Conservation (phyloP, 208 protist genomes). For the Trypanosoma cruzi region DNA sequence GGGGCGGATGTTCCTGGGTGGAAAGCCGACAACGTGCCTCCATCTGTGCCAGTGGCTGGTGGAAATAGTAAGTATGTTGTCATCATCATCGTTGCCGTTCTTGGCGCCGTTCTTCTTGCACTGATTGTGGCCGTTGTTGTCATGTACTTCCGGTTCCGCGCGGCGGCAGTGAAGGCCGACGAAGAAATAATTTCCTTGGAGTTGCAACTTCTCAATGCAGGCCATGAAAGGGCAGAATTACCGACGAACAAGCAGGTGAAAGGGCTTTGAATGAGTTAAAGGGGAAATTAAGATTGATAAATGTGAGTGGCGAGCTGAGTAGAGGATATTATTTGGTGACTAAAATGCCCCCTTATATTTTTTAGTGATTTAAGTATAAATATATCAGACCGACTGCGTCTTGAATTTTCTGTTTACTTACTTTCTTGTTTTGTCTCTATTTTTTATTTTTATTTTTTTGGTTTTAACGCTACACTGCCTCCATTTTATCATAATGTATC, state of each 20-base stretch:
- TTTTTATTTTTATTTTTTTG: no score
- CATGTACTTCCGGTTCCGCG: neutral
- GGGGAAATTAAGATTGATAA: neutral
- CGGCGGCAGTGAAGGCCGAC: neutral
- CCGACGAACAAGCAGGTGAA: neutral
- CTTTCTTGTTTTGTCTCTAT: no score
- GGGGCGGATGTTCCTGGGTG: conserved; percentile 4
- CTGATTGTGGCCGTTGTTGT: neutral
- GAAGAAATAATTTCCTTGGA: conserved; percentile 3
- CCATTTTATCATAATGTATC: no score
- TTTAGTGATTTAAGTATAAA: no score
- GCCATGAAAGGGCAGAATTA: conserved; percentile 4
- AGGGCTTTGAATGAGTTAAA: neutral
- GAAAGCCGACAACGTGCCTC: neutral
- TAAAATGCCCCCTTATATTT: no score
- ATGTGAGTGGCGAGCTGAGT: no score
- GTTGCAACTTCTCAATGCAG: conserved; percentile 2
- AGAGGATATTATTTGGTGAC: neutral
- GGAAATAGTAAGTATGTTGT: neutral
- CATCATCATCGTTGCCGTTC: conserved; percentile 11
- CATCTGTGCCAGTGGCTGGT: neutral
- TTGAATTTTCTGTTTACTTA: no score
- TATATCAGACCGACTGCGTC: no score
- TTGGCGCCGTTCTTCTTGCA: neutral
- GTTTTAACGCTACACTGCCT: no score